Conservation (phyloP, 345 rosid species). For the Arabis hirsuta region DNA sequence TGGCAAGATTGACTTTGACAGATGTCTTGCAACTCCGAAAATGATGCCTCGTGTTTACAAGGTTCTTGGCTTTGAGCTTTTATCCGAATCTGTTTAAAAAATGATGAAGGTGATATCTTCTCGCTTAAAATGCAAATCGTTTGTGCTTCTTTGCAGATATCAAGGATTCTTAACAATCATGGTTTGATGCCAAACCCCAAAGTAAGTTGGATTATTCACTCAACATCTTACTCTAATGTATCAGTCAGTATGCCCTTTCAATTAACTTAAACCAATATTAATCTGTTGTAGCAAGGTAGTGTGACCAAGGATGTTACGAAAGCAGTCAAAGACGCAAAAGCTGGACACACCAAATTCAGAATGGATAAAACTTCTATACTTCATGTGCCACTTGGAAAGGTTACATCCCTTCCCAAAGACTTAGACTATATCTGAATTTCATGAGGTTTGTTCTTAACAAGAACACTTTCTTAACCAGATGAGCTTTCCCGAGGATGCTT, state of each 20-base stretch:
- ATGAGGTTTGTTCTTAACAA: slow-evolving; percentile 26
- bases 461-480: slow-evolving; percentile 48
- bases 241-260: not conserved
- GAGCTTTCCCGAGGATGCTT: slow-evolving; percentile 68
- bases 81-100: slow-evolving; percentile 11
- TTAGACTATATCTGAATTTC: not conserved
- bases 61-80: slow-evolving; percentile 48
- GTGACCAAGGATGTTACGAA: slow-evolving; percentile 71
- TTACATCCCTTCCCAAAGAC: slow-evolving; percentile 32
- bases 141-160: slow-evolving; percentile 57
- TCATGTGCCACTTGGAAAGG: slow-evolving; percentile 96
- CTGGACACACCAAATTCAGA: slow-evolving; percentile 74
- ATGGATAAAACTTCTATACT: slow-evolving; percentile 94
- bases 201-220: slow-evolving; percentile 50
- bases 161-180: slow-evolving; percentile 81
- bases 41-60: slow-evolving; percentile 81
- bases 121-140: slow-evolving; percentile 6
- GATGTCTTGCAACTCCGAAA: slow-evolving; percentile 77
- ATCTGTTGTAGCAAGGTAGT: slow-evolving; percentile 76
- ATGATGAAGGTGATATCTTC: not conserved
- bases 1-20: slow-evolving; percentile 81
- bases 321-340: slow-evolving; percentile 81
- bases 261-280: slow-evolving; percentile 15
- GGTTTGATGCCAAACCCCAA: slow-evolving; percentile 91
- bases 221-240: slow-evolving; percentile 4